Base-by-base conservation (phyloP, 2,329 filamentous ascomycete genomes). In the Aureobasidium sp. region DNA sequence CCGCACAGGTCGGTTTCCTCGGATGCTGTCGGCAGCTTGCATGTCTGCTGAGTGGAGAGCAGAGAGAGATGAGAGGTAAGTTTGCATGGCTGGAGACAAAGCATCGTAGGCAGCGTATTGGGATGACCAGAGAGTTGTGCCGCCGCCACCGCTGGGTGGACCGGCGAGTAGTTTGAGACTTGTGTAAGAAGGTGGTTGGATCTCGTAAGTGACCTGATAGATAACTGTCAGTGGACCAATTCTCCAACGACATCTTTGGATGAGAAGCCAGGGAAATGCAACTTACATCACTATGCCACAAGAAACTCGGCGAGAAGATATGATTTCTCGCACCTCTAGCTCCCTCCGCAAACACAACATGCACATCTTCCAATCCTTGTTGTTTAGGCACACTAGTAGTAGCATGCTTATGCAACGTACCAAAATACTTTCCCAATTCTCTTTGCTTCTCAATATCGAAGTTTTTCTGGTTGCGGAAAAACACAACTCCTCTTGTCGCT, bases 171-270 rank as follows among this genome's bases (percentile, higher is more conserved):
- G 71, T 67, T 82, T 83, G 23, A 84, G 73, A 1, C 77, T 80
- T 10, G 82, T 84, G 69, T 84, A 84, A 2, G 81, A 83, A 9
- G 81, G 81, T 20, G 82, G 81, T 69, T 84, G 81, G 8, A 81
- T 67, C 68, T 84, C 82, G 57, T 84, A 84, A 0, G 82, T 83
- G 13, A 83, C 80, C 74, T 81, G 12, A 13, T 42, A 5, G 13
- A 12, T 20, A 12, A 7, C 3, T 37, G 26, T 41, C 29, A 41
- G 37, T 55, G 20, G 26, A 7, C 32, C 2, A 4, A 20, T 20
- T 20, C 20, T 20, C 20, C 20, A 20, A 20, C 20, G 20, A 20
- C 20, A 20, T 20, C 20, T 20, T 20, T 20, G 20, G 20, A 20
- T 20, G 20, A 20, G 20, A 20, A 20, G 10, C 23, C 12, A 26